These are phyloP conservation scores for Penicillium italicum DNA, from an alignment of 2,329 filamentous ascomycete species.

Conservation along the genomic window DNA sequence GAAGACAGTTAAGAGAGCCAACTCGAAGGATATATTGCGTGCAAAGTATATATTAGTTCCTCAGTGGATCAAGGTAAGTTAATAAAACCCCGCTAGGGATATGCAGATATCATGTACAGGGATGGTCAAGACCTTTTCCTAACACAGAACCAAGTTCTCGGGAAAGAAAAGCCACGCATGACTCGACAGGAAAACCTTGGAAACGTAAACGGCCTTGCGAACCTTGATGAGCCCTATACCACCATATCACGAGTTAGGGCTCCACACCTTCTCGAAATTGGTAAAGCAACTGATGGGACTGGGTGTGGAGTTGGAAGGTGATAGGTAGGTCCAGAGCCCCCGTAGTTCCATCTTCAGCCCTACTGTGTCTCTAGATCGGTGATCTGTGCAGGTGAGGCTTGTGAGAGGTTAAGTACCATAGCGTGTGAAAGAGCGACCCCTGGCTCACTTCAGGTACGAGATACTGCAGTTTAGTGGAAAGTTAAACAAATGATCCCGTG, in stretches of 20 bases:
- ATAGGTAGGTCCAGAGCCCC: conserved; percentile 25
- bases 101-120: conserved; percentile 6
- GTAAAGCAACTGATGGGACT: conserved; percentile 19
- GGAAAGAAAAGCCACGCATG: background rate
- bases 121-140: background rate
- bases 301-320: conserved; percentile 4
- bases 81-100: background rate
- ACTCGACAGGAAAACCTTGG: no score
- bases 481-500: background rate
- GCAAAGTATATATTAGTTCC: background rate
- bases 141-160: background rate
- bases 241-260: background rate
- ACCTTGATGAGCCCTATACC: conserved; percentile 4
- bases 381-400: background rate
- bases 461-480: background rate
- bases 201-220: background rate
- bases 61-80: background rate
- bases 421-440: background rate
- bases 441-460: background rate
- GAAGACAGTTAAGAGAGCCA: background rate
- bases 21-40: background rate
- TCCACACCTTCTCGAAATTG: conserved; percentile 19
- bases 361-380: background rate
- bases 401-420: background rate
- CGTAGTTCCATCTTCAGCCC: conserved; percentile 17